Evolutionary conservation across 1,284 basidiomycete species (phyloP).

Genomic region (Papiliotrema laurentii): DNA sequence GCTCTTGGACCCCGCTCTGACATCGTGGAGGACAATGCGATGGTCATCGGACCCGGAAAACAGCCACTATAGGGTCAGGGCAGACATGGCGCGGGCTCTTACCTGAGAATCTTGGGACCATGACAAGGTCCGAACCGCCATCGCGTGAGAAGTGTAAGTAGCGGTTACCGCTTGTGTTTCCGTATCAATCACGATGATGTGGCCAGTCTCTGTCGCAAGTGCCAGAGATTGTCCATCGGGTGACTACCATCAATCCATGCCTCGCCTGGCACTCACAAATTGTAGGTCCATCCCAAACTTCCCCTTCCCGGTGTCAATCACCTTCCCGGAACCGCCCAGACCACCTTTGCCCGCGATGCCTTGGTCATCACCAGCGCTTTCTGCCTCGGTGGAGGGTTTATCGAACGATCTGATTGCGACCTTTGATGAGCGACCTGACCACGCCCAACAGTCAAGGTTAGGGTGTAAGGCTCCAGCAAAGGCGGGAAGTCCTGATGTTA

Average conservation of each 20-base stretch:
- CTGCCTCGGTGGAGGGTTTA: slow-evolving; percentile 51
- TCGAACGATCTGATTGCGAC: slow-evolving; percentile 47
- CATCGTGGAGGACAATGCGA: slow-evolving; percentile 77
- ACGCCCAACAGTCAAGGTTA: slow-evolving; percentile 64
- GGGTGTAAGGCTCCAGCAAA: slow-evolving; percentile 79
- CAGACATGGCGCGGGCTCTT: slow-evolving; percentile 9
- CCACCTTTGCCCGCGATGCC: slow-evolving; percentile 9
- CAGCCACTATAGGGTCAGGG: slow-evolving; percentile 56
- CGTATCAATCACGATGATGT: slow-evolving; percentile 73
- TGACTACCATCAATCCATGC: slow-evolving; percentile 54
- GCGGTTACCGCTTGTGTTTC: slow-evolving; percentile 60
- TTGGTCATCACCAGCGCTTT: slow-evolving; percentile 5
- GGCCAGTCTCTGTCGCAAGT: slow-evolving; percentile 71
- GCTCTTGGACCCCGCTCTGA: slow-evolving; percentile 49
- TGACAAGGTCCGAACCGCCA: slow-evolving; percentile 71
- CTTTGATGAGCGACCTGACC: slow-evolving; percentile 69
- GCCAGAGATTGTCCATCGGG: slow-evolving; percentile 75
- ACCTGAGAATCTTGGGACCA: slow-evolving; percentile 77
- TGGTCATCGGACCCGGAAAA: slow-evolving; percentile 83
- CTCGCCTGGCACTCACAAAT: slow-evolving; percentile 57
- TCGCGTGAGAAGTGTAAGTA: slow-evolving; percentile 77
- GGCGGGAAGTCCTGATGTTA: slow-evolving; percentile 51
- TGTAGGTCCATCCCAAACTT: slow-evolving; percentile 76
- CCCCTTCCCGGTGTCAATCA: slow-evolving; percentile 62
- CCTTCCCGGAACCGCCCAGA: slow-evolving; percentile 54